Evolutionary conservation across 331 rosid genomes (phyloP).

Genomic region (Stylosanthes scabra): DNA sequence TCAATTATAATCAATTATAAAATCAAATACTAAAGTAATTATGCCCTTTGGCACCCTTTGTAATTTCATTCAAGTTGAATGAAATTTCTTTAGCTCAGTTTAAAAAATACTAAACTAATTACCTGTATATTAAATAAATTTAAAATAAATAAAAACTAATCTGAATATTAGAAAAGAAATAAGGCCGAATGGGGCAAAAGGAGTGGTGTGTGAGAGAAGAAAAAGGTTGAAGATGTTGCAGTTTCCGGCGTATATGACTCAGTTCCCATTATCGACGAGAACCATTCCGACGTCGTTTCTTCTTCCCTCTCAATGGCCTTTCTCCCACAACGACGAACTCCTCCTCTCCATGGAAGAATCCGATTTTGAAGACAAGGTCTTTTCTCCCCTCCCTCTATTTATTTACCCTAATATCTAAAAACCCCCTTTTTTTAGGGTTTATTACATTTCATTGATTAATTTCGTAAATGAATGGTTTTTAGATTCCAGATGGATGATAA

Average conservation of each 20-base stretch:
- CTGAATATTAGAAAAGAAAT: too few relatives aligned
- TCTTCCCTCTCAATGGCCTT: conserved; percentile 94
- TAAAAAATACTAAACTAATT: too few relatives aligned
- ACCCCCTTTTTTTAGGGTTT: not conserved
- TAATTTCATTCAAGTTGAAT: too few relatives aligned
- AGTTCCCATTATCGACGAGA: conserved; percentile 77
- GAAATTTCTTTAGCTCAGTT: too few relatives aligned
- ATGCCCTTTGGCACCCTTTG: too few relatives aligned
- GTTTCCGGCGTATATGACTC: conserved; percentile 95
- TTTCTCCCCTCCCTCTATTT: not conserved
- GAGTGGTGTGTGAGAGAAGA: not conserved
- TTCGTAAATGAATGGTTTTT: too few relatives aligned
- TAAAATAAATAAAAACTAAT: too few relatives aligned
- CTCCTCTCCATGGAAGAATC: conserved; percentile 95
- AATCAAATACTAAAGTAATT: too few relatives aligned
- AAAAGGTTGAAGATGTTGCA: conserved; percentile 60
- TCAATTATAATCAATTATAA: too few relatives aligned
- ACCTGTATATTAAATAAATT: too few relatives aligned
- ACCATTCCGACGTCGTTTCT: conserved; percentile 84
- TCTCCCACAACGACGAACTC: conserved; percentile 92
- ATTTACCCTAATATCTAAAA: not conserved
- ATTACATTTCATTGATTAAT: not conserved
- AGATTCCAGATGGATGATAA: not conserved
- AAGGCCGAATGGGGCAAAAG: too few relatives aligned
- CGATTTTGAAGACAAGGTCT: conserved; percentile 88